Evolutionary conservation across 2,329 filamentous ascomycete species (phyloP), one percentile per base, ranked within the genome.

Genomic region (Paramyrothecium roridum): DNA sequence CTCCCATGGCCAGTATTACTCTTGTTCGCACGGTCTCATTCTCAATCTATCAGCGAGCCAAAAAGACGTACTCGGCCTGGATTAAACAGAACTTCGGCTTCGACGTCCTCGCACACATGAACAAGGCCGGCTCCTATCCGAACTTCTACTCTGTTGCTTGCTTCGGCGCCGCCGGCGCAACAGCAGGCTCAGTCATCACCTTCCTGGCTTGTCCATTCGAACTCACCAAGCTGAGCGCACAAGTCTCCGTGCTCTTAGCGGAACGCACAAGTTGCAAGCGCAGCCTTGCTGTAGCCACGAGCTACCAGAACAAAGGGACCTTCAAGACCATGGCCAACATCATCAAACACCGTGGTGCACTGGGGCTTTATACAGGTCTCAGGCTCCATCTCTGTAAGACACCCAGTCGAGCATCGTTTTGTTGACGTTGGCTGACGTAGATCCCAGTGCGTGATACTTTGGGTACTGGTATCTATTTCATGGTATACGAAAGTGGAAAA

Each of bases 401-500:
- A 17, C 30, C 11, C 56, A 34, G n/a, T 19, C 37, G 8, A 16
- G 30, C 13, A 3, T 23, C 12, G 23, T 21, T 12, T 13, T 8
- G 19, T 16, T 17, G 43, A 37, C 19, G 40, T 13, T 48, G 33
- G 37, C 56, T 61, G 55, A 65, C 56, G 53, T 48, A 59, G 23
- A 20, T n/a, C 21, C 26, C 55, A 90, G 89, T 93, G 65, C 84
- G 91, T 57, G 91, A 96, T 72, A 93, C 90, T 1, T 78, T 95
- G 57, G 91, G 91, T 53, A 96, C 91, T 1, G 84, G 85, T 30
- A 90, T 93, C 56, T 96, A 96, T 71, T 96, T 96, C 67, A 90
- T 90, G 75, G 93, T 91, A 30, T 96, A 96, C 70, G 91, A 96
- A 72, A 92, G 89, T 69, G 85, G 86, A 63, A 96, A 96, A 68